Conservation (phyloP, 2,329 filamentous ascomycete species). For the Orbilia blumenaviensis region DNA sequence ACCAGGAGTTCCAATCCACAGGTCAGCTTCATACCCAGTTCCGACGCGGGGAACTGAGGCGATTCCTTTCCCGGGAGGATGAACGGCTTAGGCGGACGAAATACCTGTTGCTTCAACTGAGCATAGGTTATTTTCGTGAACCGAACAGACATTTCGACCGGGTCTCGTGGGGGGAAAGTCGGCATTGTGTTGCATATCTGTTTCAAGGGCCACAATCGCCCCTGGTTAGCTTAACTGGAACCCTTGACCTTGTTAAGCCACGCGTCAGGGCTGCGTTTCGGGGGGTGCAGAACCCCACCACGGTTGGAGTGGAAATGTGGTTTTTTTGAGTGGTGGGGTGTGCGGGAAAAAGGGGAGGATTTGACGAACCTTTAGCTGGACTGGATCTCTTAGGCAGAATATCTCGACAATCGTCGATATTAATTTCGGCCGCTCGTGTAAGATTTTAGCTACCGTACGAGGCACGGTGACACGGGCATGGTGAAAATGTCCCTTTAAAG, state of each 20-base stretch:
- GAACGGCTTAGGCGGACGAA: constrained; percentile 68
- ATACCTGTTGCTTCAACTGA: constrained; percentile 86
- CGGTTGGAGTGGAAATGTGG: constrained; percentile 9
- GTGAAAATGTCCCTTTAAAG: constrained; percentile 75
- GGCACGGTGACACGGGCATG: constrained; percentile 77
- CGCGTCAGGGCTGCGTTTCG: constrained; percentile 24
- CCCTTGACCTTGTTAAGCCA: constrained; percentile 39
- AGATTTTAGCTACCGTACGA: constrained; percentile 79
- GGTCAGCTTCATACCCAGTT: constrained; percentile 87
- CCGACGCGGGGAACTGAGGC: constrained; percentile 58
- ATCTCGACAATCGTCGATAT: constrained; percentile 86
- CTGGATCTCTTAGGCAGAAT: constrained; percentile 89
- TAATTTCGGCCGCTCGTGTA: constrained; percentile 77
- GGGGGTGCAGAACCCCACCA: constrained; percentile 32
- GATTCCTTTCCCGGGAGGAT: constrained; percentile 52
- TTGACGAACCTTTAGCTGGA: constrained; percentile 68
- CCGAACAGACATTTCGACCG: constrained; percentile 78
- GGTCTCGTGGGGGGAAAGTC: constrained; percentile 77
- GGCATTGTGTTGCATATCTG: constrained; percentile 54
- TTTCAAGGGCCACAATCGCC: constrained; percentile 64
- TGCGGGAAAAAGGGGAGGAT: constrained; percentile 29
- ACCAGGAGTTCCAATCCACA: constrained; percentile 92
- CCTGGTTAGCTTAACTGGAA: constrained; percentile 31
- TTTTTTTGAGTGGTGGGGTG: constrained; percentile 1
- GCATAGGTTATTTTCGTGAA: constrained; percentile 93